Evolutionary conservation across 768 basidiomycete genomes (phyloP).

Genomic region (Hysterangium stoloniferum): DNA sequence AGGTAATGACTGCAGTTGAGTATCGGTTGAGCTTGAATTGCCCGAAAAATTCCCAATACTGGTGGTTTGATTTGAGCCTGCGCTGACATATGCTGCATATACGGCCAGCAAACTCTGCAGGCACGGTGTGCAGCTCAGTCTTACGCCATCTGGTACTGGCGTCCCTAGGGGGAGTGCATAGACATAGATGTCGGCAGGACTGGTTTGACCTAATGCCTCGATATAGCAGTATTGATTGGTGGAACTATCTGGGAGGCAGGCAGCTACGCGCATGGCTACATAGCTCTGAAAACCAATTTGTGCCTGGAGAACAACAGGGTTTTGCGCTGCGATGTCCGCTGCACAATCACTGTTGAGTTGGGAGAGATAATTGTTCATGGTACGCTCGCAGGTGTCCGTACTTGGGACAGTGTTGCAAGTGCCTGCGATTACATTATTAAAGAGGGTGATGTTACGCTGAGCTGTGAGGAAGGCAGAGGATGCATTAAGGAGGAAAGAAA

Average conservation of each 20-base stretch:
- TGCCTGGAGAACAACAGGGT: constrained; percentile 45
- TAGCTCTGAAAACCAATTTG: constrained; percentile 62
- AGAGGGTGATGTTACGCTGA: constrained; percentile 48
- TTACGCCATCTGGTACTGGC: constrained; percentile 39
- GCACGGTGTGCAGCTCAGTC: constrained; percentile 56
- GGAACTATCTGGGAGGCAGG: constrained; percentile 49
- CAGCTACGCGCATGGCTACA: constrained; percentile 49
- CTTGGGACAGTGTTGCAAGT: constrained; percentile 60
- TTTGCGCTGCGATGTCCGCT: constrained; percentile 44
- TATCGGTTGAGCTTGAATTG: not conserved
- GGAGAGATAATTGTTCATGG: constrained; percentile 59
- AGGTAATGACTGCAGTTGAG: not conserved
- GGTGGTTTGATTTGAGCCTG: not conserved
- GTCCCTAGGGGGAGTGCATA: constrained; percentile 61
- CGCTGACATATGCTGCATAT: constrained; percentile 30
- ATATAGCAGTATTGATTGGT: constrained; percentile 69
- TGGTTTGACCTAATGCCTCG: constrained; percentile 48
- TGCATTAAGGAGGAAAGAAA: constrained; percentile 54
- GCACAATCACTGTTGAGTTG: constrained; percentile 44
- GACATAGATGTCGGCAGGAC: constrained; percentile 60
- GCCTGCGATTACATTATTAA: constrained; percentile 70
- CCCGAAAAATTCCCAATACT: not conserved
- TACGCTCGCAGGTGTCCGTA: constrained; percentile 46
- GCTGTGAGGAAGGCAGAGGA: constrained; percentile 54
- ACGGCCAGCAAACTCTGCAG: constrained; percentile 48